Evolutionary conservation across 139 green algal genomes (phyloP).

Genomic region (Spirogloea muscicola): DNA sequence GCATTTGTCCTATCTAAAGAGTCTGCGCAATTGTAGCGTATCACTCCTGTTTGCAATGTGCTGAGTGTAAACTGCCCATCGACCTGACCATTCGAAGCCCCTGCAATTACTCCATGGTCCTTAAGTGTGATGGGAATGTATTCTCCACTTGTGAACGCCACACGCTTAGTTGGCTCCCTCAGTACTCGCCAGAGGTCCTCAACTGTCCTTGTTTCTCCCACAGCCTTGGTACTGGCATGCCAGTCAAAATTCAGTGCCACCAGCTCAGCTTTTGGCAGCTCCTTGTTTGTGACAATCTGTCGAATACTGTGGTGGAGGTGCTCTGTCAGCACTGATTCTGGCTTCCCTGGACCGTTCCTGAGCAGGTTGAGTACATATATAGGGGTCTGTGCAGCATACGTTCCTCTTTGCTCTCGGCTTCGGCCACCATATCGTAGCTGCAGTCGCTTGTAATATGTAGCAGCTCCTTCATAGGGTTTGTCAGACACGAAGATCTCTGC

Average conservation of each 20-base stretch:
- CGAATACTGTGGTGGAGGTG: conserved; percentile 54
- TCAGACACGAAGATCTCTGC: conserved; percentile 81
- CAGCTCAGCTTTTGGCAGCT: conserved; percentile 14
- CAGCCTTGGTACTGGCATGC: conserved; percentile 84
- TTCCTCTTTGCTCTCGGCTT: not conserved
- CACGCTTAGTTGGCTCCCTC: conserved; percentile 44
- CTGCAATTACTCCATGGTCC: not conserved
- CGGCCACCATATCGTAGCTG: conserved; percentile 8
- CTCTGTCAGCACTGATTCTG: conserved; percentile 68
- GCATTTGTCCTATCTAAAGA: conserved; percentile 96
- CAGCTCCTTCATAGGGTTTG: conserved; percentile 64
- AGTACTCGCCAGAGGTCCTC: conserved; percentile 87
- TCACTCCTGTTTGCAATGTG: conserved; percentile 61
- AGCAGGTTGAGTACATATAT: conserved; percentile 95
- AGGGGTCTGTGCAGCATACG: no score
- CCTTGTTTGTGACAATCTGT: not conserved
- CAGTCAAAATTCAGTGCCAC: conserved; percentile 86
- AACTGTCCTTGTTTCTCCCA: conserved; percentile 78
- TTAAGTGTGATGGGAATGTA: not conserved
- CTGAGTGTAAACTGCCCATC: conserved; percentile 17
- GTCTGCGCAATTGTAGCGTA: conserved; percentile 96
- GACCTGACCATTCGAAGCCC: not conserved
- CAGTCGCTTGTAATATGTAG: conserved; percentile 53
- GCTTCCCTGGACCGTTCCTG: conserved; percentile 62
- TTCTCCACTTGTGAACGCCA: conserved; percentile 24